These are phyloP conservation scores for Allomyces javanicus DNA, from an alignment of 192 early-diverging fungal genomes.

Conservation along the genomic window DNA sequence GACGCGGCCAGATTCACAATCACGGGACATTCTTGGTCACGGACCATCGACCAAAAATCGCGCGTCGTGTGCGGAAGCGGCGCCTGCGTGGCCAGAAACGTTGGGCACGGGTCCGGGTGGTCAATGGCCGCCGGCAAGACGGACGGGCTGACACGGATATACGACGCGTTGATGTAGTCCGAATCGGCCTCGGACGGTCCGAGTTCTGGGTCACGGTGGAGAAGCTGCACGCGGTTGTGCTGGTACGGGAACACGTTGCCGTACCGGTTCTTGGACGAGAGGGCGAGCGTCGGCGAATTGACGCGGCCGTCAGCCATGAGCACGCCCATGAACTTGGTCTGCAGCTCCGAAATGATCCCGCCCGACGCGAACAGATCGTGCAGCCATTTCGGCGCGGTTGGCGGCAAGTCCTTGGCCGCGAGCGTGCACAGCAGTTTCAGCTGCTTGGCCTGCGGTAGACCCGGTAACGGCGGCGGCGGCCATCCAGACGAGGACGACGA, in stretches of 20 bases:
- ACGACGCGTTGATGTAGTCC: conserved; percentile 1
- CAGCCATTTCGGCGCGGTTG: neutral
- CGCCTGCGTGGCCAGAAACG: neutral
- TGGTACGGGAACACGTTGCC: conserved; percentile 30
- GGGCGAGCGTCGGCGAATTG: neutral
- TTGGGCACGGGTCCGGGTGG: too few species aligned
- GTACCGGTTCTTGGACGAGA: conserved; percentile 16
- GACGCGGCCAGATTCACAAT: neutral
- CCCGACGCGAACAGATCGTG: neutral
- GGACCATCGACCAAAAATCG: neutral
- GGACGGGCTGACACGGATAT: neutral
- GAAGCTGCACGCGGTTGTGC: conserved; percentile 16
- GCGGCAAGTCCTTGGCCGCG: neutral
- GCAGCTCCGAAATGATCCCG: neutral
- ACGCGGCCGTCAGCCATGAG: neutral
- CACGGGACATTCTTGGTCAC: neutral
- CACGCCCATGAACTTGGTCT: neutral
- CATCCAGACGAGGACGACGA: neutral
- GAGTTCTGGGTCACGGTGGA: neutral
- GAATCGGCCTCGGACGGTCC: neutral
- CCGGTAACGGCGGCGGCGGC: neutral
- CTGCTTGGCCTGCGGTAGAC: neutral
- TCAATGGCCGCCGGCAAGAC: neutral
- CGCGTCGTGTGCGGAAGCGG: neutral
- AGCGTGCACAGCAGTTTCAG: neutral